Evolutionary conservation across 192 early-diverging fungal species (phyloP).

Genomic region (Dimargaris cristalligena): DNA sequence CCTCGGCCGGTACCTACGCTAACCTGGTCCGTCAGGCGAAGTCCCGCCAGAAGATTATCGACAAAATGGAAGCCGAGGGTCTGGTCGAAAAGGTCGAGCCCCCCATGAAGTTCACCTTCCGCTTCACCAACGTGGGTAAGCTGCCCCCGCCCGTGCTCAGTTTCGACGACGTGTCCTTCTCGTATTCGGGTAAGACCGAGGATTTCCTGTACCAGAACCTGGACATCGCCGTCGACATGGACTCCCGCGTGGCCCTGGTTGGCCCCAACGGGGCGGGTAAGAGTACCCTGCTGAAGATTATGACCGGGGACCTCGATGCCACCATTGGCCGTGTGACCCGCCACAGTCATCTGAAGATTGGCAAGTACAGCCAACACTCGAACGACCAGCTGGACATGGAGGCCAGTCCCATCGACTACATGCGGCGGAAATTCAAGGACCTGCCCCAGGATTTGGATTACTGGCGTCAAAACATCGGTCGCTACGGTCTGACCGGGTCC

Average conservation of each 20-base stretch:
- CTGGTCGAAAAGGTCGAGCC: slow-evolving; percentile 87
- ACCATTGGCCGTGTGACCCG: slow-evolving; percentile 71
- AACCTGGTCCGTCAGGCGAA: slow-evolving; percentile 98
- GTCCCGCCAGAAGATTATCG: slow-evolving; percentile 98
- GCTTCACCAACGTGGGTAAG: slow-evolving; percentile 69
- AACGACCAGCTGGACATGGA: slow-evolving; percentile 88
- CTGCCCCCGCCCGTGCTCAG: slow-evolving; percentile 90
- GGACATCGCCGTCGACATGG: slow-evolving; percentile 92
- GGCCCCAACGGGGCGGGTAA: slow-evolving; percentile 92
- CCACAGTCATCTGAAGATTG: slow-evolving; percentile 86
- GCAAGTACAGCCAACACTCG: slow-evolving; percentile 94
- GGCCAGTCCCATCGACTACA: slow-evolving; percentile 75
- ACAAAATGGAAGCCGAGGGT: slow-evolving; percentile 99
- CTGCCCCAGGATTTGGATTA: slow-evolving; percentile 62
- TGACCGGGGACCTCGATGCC: slow-evolving; percentile 74
- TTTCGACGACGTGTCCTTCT: slow-evolving; percentile 84
- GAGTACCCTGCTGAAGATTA: slow-evolving; percentile 94
- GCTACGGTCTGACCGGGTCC: slow-evolving; percentile 83
- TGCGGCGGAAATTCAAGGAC: slow-evolving; percentile 70
- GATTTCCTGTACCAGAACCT: slow-evolving; percentile 80
- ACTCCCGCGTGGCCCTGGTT: slow-evolving; percentile 94
- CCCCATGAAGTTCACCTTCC: slow-evolving; percentile 61
- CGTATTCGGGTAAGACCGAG: slow-evolving; percentile 69
- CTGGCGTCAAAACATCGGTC: slow-evolving; percentile 85
- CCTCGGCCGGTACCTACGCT: slow-evolving; percentile 96